These are phyloP conservation scores for Celoporthe dispersa DNA, from an alignment of 2,329 filamentous ascomycete genomes.

Conservation along the genomic window DNA sequence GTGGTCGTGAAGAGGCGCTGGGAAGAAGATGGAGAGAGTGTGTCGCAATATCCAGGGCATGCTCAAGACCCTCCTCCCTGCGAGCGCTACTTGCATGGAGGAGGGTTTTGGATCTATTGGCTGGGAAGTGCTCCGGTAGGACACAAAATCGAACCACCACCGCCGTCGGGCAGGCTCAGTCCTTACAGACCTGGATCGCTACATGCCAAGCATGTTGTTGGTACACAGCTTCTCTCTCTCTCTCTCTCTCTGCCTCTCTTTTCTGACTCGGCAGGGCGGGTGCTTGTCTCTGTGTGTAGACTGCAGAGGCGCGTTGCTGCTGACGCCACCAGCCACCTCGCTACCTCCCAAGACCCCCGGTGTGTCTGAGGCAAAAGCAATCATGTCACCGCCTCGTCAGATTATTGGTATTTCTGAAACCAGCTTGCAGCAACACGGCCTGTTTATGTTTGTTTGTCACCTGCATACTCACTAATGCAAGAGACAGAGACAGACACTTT, in stretches of 20 bases:
- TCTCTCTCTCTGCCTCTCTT: not conserved
- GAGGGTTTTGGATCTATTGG: not conserved
- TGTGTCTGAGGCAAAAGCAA: not conserved
- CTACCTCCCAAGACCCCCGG: not conserved
- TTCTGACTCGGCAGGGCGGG: not conserved
- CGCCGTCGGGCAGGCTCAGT: not conserved
- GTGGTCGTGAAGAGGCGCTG: not conserved
- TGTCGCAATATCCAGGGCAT: not conserved
- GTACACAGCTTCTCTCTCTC: not conserved
- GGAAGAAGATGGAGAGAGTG: not conserved
- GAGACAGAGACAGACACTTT: not conserved
- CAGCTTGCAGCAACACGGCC: not conserved
- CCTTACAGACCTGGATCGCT: not conserved
- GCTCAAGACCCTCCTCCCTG: not conserved
- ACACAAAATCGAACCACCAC: not conserved
- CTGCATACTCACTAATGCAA: constrained; percentile 10
- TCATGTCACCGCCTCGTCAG: not conserved
- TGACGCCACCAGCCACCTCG: not conserved
- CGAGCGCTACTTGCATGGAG: not conserved
- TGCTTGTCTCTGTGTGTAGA: not conserved
- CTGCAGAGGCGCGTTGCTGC: not conserved
- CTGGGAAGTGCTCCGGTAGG: not conserved
- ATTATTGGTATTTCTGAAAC: not conserved
- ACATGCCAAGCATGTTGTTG: not conserved
- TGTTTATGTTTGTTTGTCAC: not conserved